Conservation (phyloP, 176 grass and related monocot species). For the Oryza coarctata region DNA sequence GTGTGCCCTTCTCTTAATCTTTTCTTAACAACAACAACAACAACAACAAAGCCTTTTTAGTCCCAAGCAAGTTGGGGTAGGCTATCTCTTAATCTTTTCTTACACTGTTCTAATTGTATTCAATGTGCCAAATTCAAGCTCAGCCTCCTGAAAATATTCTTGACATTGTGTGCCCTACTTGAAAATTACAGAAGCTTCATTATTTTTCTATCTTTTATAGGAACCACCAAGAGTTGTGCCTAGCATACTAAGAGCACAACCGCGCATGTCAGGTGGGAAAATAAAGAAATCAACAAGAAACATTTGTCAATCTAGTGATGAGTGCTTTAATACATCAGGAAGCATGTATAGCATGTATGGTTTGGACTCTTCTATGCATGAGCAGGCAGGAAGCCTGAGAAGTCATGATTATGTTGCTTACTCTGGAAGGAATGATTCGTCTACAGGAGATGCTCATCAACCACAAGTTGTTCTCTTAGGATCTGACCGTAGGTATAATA, state of each 20-base stretch:
- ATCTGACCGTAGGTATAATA: slow-evolving; percentile 90
- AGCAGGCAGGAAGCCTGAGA: slow-evolving; percentile 15
- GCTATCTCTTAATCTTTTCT: background rate
- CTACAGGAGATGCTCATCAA: slow-evolving; percentile 44
- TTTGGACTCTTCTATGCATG: slow-evolving; percentile 45
- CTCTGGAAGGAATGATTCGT: slow-evolving; percentile 32
- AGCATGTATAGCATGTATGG: slow-evolving; percentile 26
- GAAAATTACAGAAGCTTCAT: slow-evolving; percentile 21
- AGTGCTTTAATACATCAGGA: slow-evolving; percentile 39
- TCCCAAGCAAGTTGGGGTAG: too few species aligned
- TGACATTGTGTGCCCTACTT: slow-evolving; percentile 14
- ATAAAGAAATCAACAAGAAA: slow-evolving; percentile 68
- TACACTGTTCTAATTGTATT: background rate
- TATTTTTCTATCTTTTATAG: slow-evolving; percentile 45
- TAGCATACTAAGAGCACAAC: slow-evolving; percentile 27
- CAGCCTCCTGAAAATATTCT: slow-evolving; percentile 20
- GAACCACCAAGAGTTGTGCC: slow-evolving; percentile 48
- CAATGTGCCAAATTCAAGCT: background rate
- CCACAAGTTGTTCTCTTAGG: slow-evolving; percentile 78
- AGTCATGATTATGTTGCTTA: slow-evolving; percentile 24
- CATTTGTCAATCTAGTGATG: slow-evolving; percentile 28
- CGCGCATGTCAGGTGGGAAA: slow-evolving; percentile 74
- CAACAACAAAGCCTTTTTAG: too few species aligned
- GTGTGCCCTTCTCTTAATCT: background rate
- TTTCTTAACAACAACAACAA: too few species aligned